These are phyloP conservation scores for Durotheca rogersii DNA, from an alignment of 495 filamentous ascomycete genomes.

Conservation along the genomic window DNA sequence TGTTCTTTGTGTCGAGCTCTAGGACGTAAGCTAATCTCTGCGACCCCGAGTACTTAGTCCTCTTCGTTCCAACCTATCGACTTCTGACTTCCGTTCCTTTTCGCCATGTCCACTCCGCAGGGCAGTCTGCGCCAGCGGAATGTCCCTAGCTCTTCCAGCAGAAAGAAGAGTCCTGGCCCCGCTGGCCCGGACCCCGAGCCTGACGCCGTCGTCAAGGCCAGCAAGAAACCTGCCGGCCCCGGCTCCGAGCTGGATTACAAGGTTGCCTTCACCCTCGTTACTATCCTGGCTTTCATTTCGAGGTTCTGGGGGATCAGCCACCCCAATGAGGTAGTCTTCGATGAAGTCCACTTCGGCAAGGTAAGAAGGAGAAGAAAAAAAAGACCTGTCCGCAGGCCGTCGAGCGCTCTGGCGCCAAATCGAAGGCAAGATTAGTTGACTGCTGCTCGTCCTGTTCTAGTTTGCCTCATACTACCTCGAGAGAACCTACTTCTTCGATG, in stretches of 20 bases:
- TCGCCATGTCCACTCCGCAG: slow-evolving; percentile 48
- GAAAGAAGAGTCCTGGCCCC: slow-evolving; percentile 44
- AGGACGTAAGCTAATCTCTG: too few species aligned
- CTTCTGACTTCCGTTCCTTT: slow-evolving; percentile 22
- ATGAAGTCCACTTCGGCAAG: slow-evolving; percentile 99
- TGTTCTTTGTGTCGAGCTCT: too few species aligned
- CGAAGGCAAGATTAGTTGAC: slow-evolving; percentile 17
- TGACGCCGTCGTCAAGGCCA: slow-evolving; percentile 43
- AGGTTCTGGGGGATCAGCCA: slow-evolving; percentile 94
- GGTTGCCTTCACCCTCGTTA: slow-evolving; percentile 75
- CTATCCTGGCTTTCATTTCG: slow-evolving; percentile 80
- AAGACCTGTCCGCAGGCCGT: neutral
- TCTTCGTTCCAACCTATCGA: too few species aligned
- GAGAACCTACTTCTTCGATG: slow-evolving; percentile 99
- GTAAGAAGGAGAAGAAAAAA: too few species aligned
- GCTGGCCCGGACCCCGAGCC: slow-evolving; percentile 47
- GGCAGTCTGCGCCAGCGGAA: slow-evolving; percentile 57
- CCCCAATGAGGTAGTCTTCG: slow-evolving; percentile 96
- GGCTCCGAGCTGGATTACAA: slow-evolving; percentile 79
- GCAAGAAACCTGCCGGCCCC: slow-evolving; percentile 29
- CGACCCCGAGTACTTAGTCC: too few species aligned
- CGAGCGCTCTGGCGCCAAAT: neutral
- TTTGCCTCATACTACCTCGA: slow-evolving; percentile 97
- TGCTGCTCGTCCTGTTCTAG: slow-evolving; percentile 44
- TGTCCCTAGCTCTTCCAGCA: slow-evolving; percentile 43